Base-by-base conservation (phyloP, 495 filamentous ascomycete genomes). In the Penicillium ucsense region DNA sequence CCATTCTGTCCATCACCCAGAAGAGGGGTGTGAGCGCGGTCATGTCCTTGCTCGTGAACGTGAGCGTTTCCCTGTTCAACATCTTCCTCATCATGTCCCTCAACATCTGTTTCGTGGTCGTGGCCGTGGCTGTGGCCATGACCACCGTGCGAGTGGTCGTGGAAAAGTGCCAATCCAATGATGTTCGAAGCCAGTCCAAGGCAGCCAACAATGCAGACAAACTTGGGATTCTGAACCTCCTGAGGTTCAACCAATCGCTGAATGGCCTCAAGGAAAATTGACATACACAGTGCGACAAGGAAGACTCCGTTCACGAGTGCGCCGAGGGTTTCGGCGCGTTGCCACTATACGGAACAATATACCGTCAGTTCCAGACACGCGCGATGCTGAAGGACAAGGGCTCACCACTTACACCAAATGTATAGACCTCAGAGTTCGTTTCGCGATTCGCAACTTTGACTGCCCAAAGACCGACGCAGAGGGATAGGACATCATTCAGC, bases 261-360 rank as follows among this genome's bases (percentile, higher is more conserved):
- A 34, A 95, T 76, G 8, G 92, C 92, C 62, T 98, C 92, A 45
- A 98, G 76, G 60, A 97, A 88, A 56, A 98, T 98, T 3, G 91
- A 89, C 36, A 97, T 68, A 68, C 94, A 97, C 11, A 98, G 76
- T 0, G 92, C 92, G 55, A 98, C 89, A 38, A 98, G 74, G 67
- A 98, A 98, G 3, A 97, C 90, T 47, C 94, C 92, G 56, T 98
- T 98, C 59, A 96, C 83, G 42, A 95, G 76, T 11, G 92, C 92
- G 60, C 92, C 92, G 6, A 98, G 77, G 11, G 94, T 95, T 74
- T 98, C 92, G n/a, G 92, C 92, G 39, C 94, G 86, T 76, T 96
- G 83, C 88, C 89, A 98, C 76, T 90, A 55, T 30, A 68, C 46
- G 60, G 67, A 37, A 71, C 58, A 36, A 63, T 64, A 45, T 64